phyloP scores from a whole-genome alignment of 139 green algal genomes.

The Coccomyxa sp. region DNA sequence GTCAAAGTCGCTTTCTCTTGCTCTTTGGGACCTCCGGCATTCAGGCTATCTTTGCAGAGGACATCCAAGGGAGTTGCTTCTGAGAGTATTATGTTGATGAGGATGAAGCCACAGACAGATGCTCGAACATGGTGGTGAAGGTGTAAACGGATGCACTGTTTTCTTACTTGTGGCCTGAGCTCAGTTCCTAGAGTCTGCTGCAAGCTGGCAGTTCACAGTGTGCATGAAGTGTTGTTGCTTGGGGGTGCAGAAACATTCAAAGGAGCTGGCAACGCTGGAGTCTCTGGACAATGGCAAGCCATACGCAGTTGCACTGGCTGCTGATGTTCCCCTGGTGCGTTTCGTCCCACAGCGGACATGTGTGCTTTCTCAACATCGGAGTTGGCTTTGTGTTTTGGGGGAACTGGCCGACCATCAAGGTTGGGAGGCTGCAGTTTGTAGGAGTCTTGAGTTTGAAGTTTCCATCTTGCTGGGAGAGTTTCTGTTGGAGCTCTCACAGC shows the following conservation, averaged over 20 bases:
- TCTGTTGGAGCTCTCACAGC: no score
- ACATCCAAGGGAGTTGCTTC: not conserved
- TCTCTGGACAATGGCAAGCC: constrained; percentile 72
- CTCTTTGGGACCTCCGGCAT: not conserved
- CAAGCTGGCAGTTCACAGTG: not conserved
- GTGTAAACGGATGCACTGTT: no score
- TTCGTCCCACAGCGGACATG: no score
- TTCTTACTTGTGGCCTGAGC: no score
- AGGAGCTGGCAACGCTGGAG: constrained; percentile 58
- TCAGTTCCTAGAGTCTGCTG: not conserved
- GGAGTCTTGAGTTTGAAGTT: no score
- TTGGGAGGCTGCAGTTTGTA: no score
- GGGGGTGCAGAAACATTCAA: constrained; percentile 5
- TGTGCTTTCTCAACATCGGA: no score
- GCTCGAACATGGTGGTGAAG: no score
- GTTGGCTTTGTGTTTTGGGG: no score
- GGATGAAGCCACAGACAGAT: not conserved
- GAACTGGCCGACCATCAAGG: no score
- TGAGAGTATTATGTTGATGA: not conserved
- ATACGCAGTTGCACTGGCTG: constrained; percentile 17
- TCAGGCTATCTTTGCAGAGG: not conserved
- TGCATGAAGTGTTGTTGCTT: not conserved
- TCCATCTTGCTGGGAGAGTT: no score
- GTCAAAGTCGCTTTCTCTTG: not conserved
- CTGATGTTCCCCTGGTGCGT: constrained; percentile 38